Evolutionary conservation across 148 eudicot species (phyloP).

Genomic region (Selenicereus undatus): DNA sequence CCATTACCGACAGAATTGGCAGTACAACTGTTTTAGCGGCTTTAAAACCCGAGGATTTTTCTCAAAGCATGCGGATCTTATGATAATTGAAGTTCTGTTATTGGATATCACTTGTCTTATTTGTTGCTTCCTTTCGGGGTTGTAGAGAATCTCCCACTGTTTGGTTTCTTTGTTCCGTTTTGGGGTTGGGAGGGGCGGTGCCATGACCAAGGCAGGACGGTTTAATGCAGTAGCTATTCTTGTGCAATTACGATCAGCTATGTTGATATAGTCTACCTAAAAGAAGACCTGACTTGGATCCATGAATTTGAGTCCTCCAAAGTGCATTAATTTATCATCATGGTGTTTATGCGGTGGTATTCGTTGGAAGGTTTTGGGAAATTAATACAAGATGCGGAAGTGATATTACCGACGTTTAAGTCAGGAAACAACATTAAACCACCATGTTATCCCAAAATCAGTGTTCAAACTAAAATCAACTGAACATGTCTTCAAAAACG

Average conservation of each 20-base stretch:
- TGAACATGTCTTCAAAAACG: too few species aligned
- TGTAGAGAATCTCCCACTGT: not conserved
- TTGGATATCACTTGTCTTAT: not conserved
- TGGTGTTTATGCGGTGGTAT: not conserved
- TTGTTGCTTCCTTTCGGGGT: not conserved
- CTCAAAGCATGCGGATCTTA: not conserved
- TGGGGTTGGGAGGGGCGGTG: too few species aligned
- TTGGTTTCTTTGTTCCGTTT: not conserved
- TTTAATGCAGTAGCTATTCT: too few species aligned
- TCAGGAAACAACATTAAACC: too few species aligned
- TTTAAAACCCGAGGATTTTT: too few species aligned
- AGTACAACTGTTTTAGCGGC: not conserved
- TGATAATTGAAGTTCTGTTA: not conserved
- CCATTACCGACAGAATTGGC: constrained; percentile 7
- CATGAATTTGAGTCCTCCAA: not conserved
- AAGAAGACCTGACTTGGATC: not conserved
- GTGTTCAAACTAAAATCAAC: too few species aligned
- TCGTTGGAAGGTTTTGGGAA: not conserved
- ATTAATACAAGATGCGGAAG: not conserved
- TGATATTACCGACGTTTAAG: not conserved
- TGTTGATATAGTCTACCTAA: too few species aligned
- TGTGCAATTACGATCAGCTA: too few species aligned
- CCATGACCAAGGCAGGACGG: too few species aligned
- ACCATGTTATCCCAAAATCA: not conserved
- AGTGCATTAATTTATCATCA: not conserved